These are phyloP conservation scores for Ceratocystis destructans DNA, from an alignment of 2,329 filamentous ascomycete genomes.

Conservation along the genomic window DNA sequence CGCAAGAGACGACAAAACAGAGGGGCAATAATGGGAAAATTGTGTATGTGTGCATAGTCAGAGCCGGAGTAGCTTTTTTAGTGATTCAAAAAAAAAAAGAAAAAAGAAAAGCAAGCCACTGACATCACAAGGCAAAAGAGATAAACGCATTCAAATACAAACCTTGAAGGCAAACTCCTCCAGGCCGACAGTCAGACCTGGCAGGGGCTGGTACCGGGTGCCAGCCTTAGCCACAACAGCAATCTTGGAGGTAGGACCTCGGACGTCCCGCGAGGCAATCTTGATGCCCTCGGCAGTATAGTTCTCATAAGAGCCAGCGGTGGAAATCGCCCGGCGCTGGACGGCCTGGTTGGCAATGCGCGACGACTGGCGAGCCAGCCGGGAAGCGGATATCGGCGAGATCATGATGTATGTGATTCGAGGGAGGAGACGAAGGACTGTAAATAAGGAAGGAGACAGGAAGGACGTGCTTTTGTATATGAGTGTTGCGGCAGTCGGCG, in stretches of 20 bases:
- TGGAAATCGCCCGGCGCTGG: slow-evolving; percentile 41
- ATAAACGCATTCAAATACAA: slow-evolving; percentile 9
- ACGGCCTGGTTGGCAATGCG: slow-evolving; percentile 40
- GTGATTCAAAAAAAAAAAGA: background rate
- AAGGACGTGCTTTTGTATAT: slow-evolving; percentile 23
- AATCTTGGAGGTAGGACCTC: slow-evolving; percentile 78
- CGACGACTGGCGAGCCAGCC: slow-evolving; percentile 43
- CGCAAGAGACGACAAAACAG: no score
- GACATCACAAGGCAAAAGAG: background rate
- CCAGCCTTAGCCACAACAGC: slow-evolving; percentile 89
- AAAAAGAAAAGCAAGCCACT: slow-evolving; percentile 5
- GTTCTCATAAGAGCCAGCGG: slow-evolving; percentile 73
- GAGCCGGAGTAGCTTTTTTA: background rate
- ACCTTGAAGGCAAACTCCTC: slow-evolving; percentile 98
- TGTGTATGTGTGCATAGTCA: background rate
- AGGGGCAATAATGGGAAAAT: no score
- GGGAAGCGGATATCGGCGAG: slow-evolving; percentile 47
- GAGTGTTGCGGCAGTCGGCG: slow-evolving; percentile 6
- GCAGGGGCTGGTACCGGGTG: slow-evolving; percentile 79
- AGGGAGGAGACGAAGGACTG: slow-evolving; percentile 22
- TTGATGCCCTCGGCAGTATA: slow-evolving; percentile 79
- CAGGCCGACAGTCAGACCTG: slow-evolving; percentile 78
- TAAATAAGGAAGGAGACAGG: slow-evolving; percentile 30
- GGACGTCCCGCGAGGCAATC: slow-evolving; percentile 78
- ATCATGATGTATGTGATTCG: slow-evolving; percentile 47